A percentile compares a stretch with the other conserved stretches of the same genome.
These are phyloP conservation scores for Metschnikowia proteae DNA, from an alignment of 805 yeast genomes.

Conservation along the genomic window DNA sequence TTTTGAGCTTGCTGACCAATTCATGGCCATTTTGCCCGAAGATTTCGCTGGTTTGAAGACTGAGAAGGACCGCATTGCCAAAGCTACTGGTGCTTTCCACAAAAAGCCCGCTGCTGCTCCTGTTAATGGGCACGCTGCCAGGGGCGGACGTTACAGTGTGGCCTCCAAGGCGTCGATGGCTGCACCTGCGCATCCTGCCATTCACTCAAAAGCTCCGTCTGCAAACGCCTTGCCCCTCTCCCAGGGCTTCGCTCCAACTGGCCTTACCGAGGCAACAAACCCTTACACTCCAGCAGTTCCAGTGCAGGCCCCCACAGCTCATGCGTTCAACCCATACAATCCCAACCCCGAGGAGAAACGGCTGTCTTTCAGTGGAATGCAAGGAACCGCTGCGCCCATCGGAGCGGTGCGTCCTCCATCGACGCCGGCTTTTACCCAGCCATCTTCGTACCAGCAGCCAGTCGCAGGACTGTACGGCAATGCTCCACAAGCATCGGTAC, in stretches of 20 bases:
- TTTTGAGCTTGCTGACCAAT: slow-evolving; percentile 71
- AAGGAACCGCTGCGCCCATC: slow-evolving; percentile 6
- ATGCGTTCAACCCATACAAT: slow-evolving; percentile 15
- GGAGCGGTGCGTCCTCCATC: slow-evolving; percentile 16
- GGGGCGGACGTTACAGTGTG: background rate
- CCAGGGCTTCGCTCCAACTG: background rate
- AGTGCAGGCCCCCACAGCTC: slow-evolving; percentile 18
- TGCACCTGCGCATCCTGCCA: background rate
- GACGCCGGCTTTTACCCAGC: slow-evolving; percentile 11
- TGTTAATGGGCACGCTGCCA: background rate
- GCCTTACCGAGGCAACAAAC: background rate
- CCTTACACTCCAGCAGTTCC: slow-evolving; percentile 12
- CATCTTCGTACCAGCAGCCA: background rate
- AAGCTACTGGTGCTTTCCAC: slow-evolving; percentile 50
- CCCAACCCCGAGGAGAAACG: slow-evolving; percentile 12
- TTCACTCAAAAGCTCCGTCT: background rate
- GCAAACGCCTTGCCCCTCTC: background rate
- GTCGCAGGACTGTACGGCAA: background rate
- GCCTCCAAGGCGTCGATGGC: background rate
- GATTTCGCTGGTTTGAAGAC: slow-evolving; percentile 63
- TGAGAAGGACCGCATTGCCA: slow-evolving; percentile 75
- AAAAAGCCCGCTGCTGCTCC: background rate
- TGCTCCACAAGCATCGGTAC: slow-evolving; percentile 4
- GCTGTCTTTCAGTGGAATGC: slow-evolving; percentile 6
- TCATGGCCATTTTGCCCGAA: slow-evolving; percentile 68